Evolutionary conservation across 1,284 basidiomycete genomes (phyloP).

Genomic region (Malassezia arunalokei): DNA sequence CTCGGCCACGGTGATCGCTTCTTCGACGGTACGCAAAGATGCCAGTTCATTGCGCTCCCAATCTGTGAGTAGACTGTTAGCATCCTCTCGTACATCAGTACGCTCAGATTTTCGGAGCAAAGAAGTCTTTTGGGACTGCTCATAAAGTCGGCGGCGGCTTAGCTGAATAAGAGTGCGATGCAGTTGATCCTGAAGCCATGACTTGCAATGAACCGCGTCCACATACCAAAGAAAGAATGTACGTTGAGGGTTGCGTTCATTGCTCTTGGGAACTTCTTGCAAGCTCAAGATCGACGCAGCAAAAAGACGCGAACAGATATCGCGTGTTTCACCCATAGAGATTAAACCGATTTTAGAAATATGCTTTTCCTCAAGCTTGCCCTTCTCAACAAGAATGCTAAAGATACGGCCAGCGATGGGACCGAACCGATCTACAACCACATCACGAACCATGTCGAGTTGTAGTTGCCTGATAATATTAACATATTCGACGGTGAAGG

Average conservation of each 20-base stretch:
- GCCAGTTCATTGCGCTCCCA: constrained; percentile 29
- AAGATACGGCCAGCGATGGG: constrained; percentile 71
- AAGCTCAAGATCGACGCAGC: constrained; percentile 33
- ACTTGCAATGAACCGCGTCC: constrained; percentile 30
- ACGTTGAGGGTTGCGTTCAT: constrained; percentile 36
- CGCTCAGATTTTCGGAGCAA: constrained; percentile 36
- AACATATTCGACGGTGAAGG: constrained; percentile 66
- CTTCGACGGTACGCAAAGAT: constrained; percentile 19
- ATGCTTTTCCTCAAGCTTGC: constrained; percentile 96
- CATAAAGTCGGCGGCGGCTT: constrained; percentile 28
- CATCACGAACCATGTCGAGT: constrained; percentile 62
- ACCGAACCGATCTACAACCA: constrained; percentile 74
- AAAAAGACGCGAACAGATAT: constrained; percentile 61
- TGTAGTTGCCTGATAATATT: constrained; percentile 62
- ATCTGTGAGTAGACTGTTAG: constrained; percentile 22
- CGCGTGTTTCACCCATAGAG: constrained; percentile 71
- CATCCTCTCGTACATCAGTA: constrained; percentile 33
- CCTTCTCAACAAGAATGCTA: constrained; percentile 66
- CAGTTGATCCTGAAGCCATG: constrained; percentile 41
- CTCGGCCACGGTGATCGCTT: constrained; percentile 27
- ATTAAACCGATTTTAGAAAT: constrained; percentile 88
- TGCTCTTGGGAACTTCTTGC: constrained; percentile 43
- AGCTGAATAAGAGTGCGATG: constrained; percentile 30
- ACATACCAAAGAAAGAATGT: constrained; percentile 45
- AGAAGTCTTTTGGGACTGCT: constrained; percentile 22